Base-by-base conservation (phyloP, 2,329 filamentous ascomycete genomes). In the Xylaria digitata region DNA sequence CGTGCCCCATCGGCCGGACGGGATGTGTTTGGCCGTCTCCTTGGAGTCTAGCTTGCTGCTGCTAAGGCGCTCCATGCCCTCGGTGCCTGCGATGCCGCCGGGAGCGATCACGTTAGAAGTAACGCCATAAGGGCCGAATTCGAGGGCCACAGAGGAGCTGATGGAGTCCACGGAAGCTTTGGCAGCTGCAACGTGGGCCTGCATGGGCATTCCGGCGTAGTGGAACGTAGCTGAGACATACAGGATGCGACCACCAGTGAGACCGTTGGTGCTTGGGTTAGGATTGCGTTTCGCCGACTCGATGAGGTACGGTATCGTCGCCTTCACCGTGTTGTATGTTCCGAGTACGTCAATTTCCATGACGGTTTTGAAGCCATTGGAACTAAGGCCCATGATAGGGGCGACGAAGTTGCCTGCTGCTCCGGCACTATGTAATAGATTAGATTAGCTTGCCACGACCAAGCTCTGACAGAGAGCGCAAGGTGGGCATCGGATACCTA, bases 321-420 rank as follows among this genome's bases (percentile, higher is more conserved):
- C 94, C 82, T 98, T 98, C 76, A 97, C 85, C 2, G 94, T 97
- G 82, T 98, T 97, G 82, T 92, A 99, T 17, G 92, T 96, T 37
- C 96, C 96, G 42, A 98, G 80, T 2, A 97, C 91, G 78, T 98
- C 96, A 75, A 99, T 99, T 68, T 98, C 96, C 75, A 98, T 95
- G 71, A 99, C 96, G 0, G 92, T 86, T 80, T 94, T 96, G 88
- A 99, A 97, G 3, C 93, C 96, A 77, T 98, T 98, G 65, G 92
- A 82, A 46, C 89, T 93, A 56, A 98, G 87, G 69, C 90, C 90
- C 46, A 90, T 87, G 67, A 98, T 90, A 4, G 95, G 92, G 0
- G 93, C 91, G 23, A 99, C 85, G 80, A 98, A 99, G 80, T 99
- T 99, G 66, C 96, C 96, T 19, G 96, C 96, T 15, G 96, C 96